Percentiles rank a stretch among this genome's conserved stretches.
Conservation (phyloP, 169 alveolate species). For the Plasmodium sp. region DNA sequence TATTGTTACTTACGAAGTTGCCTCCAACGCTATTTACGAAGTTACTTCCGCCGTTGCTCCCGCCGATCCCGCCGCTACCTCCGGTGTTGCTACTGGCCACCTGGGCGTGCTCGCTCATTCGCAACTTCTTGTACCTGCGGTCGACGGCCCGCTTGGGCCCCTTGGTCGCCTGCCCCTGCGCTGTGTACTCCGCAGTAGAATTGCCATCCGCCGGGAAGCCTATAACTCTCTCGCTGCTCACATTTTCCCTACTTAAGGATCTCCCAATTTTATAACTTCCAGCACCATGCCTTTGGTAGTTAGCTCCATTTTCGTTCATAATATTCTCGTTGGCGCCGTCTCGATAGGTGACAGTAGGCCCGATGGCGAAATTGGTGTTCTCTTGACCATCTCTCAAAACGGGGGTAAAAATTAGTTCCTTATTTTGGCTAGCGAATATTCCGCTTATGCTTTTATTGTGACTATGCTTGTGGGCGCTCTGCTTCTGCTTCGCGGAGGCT, state of each 20-base stretch:
- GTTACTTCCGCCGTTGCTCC: not conserved
- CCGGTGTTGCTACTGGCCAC: not conserved
- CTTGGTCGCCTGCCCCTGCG: not conserved
- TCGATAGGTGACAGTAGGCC: not conserved
- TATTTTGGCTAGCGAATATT: not conserved
- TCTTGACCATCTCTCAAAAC: not conserved
- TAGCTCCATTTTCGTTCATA: not conserved
- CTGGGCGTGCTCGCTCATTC: not conserved
- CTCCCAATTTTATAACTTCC: not conserved
- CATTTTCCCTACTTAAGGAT: not conserved
- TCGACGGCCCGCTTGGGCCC: not conserved
- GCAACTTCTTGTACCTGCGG: not conserved
- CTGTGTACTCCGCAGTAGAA: not conserved
- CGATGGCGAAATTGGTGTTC: not conserved
- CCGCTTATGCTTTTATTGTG: not conserved
- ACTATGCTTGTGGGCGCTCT: not conserved
- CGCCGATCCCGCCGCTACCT: not conserved
- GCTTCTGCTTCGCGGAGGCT: not conserved
- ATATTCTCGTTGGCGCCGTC: not conserved
- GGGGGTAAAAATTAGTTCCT: not conserved
- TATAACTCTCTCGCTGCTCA: not conserved
- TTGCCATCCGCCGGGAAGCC: not conserved
- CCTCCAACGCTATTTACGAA: not conserved
- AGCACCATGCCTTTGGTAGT: not conserved
- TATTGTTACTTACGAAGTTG: not conserved